Evolutionary conservation across 108 stramenopile species (phyloP).

Genomic region (Seminavis robusta): DNA sequence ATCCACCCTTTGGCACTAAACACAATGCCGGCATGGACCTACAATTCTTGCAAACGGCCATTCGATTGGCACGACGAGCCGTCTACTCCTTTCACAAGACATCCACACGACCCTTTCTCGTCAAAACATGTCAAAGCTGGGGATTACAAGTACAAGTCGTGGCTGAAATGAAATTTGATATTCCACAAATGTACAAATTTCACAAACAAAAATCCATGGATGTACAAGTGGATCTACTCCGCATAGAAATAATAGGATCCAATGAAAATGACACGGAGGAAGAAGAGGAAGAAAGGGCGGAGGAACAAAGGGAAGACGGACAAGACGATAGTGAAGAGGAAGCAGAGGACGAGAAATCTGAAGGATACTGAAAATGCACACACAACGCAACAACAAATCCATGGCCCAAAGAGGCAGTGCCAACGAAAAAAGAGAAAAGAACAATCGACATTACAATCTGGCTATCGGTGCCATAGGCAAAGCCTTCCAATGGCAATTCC

Average conservation of each 20-base stretch:
- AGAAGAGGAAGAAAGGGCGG: neutral
- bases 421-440: too few relatives aligned
- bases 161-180: constrained; percentile 93
- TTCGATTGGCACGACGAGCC: constrained; percentile 61
- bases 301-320: neutral
- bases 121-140: constrained; percentile 65
- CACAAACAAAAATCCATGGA: constrained; percentile 86
- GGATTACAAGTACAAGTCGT: constrained; percentile 67
- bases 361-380: too few relatives aligned
- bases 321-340: too few relatives aligned
- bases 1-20: constrained; percentile 91
- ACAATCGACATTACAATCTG: too few relatives aligned
- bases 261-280: neutral
- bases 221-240: constrained; percentile 90
- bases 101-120: constrained; percentile 78
- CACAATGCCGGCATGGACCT: constrained; percentile 88
- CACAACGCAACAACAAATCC: too few relatives aligned
- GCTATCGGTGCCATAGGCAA: too few relatives aligned
- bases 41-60: constrained; percentile 64
- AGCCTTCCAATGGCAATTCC: too few relatives aligned
- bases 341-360: too few relatives aligned
- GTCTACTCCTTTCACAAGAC: constrained; percentile 96
- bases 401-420: too few relatives aligned
- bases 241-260: constrained; percentile 24
- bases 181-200: constrained; percentile 90